Base-by-base conservation (phyloP, 352 stramenopile species). In the Phytophthora podocarpi region DNA sequence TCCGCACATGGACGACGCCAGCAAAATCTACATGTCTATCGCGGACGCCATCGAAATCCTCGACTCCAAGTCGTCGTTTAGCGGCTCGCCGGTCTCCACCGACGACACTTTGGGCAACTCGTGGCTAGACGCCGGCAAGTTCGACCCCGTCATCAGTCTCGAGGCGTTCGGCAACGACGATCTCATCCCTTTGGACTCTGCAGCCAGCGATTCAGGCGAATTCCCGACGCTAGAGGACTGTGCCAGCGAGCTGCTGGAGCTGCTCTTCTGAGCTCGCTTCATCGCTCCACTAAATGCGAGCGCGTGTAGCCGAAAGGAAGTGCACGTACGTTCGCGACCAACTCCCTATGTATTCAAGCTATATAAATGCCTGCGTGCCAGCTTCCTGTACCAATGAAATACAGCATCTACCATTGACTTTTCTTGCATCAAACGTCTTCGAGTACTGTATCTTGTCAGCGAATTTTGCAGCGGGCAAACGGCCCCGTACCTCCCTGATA, bases 151-250 rank as follows among this genome's bases (percentile, higher is more conserved):
- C 8, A 21, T 65, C 16, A 74, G 56, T 55, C 32, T 67, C 36
- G 41, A 66, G 12, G 50, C 32, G 10, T 53, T 75, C 43, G 31
- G 47, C 12, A 53, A 23, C n/a, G 54, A 66, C 10, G 56, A 67
- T 10, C 60, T 74, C 54, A 34, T 69, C 4, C 67, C 68, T 1
- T 30, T 78, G 27, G 67, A 76, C 50, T 61, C 65, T 35, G 15
- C 62, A 50, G 56, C 40, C 23, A 76, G 72, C 41, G 80, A 85
- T 32, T 72, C 73, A 41, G 76, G 66, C 27, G 66, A 79, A 20
- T 78, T 70, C 13, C 81, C 81, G 27, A 84, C 72, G 18, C 70
- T 91, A 1, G 76, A 91, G 31, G 81, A 87, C 47, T 90, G 79
- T 41, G 81, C 77, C 31, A 81, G 78, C 27, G 80, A 82, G 48